Base-by-base conservation (phyloP, 208 protist genomes). In the Leishmania major region DNA sequence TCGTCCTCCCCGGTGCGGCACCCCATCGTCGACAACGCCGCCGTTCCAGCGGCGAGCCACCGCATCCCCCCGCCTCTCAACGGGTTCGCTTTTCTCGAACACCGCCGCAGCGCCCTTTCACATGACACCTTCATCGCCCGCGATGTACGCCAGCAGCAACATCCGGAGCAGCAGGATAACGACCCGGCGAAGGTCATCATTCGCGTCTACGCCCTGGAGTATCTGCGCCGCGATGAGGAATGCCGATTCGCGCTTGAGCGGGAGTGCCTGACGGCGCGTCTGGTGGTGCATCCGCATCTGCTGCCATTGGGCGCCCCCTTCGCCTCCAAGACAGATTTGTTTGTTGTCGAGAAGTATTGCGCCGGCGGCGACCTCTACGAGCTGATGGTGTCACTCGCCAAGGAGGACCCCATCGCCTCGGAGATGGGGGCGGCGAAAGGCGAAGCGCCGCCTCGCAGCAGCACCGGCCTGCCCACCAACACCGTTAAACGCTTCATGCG, bases 81-180 rank as follows among this genome's bases (percentile, higher is more conserved):
- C 64, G 92, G 93, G 22, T 94, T 91, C 78, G 86, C 71, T 25
- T 94, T 95, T 77, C 2, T 90, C 35, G 72, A 82, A 22, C 92
- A 92, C 71, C 45, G 90, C 47, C 82, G 83, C 43, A 93, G 87
- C 43, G 83, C 88, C 3, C 67, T 84, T 43, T 87, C 89, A 17
- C 92, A 97, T 77, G 91, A 93, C 79, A 93, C 91, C 3, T 93
- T 95, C 47, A 59, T 93, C 25, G 92, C 88, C 0, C 57, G 49
- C 19, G 19, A 82, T 37, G 35, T 49, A 43, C 17, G 37, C 17
- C 49, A 47, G 72, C 47, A 60, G 40, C 67, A 43, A 3, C 45
- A 74, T 51, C 40, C 70, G 45, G 37, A 57, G 19, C 17, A 71
- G 40, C 57, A 28, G n/a, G 47, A 67, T 19, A 17, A 17, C 78